Conservation (phyloP, 1,284 basidiomycete genomes). For the Apiotrichum sp. region DNA sequence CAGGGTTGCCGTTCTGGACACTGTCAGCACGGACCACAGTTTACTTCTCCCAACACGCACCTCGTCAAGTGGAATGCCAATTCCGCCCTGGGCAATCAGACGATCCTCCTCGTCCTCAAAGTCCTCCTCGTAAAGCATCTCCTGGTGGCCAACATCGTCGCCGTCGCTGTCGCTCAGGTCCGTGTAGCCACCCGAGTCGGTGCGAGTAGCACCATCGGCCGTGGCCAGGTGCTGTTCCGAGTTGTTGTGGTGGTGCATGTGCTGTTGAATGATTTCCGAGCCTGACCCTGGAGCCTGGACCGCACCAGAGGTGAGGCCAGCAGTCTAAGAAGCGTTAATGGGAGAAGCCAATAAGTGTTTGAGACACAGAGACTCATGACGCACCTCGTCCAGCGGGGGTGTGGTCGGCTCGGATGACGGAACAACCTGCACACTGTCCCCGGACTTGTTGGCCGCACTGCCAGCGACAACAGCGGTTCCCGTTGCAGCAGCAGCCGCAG, state of each 20-base stretch:
- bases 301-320: slow-evolving; percentile 60
- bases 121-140: slow-evolving; percentile 47
- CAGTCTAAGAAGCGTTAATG: slow-evolving; percentile 51
- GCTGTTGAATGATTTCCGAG: slow-evolving; percentile 32
- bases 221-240: slow-evolving; percentile 31
- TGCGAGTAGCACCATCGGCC: slow-evolving; percentile 21
- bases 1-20: slow-evolving; percentile 69
- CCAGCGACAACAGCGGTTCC: not conserved
- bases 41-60: slow-evolving; percentile 49
- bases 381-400: slow-evolving; percentile 38
- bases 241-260: slow-evolving; percentile 22
- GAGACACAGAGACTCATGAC: slow-evolving; percentile 4
- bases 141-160: slow-evolving; percentile 45
- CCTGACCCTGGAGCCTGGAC: slow-evolving; percentile 67
- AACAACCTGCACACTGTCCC: slow-evolving; percentile 16
- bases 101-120: slow-evolving; percentile 70
- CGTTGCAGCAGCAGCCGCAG: not conserved
- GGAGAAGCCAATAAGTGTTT: not conserved
- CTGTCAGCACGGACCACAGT: slow-evolving; percentile 8
- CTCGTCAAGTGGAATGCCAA: slow-evolving; percentile 71
- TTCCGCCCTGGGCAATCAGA: slow-evolving; percentile 70
- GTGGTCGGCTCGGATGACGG: slow-evolving; percentile 32
- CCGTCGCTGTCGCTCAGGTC: slow-evolving; percentile 39
- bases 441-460: not conserved
- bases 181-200: slow-evolving; percentile 35